phyloP scores from a whole-genome alignment of 805 yeast genomes.

The Saccharomyces jurei region DNA sequence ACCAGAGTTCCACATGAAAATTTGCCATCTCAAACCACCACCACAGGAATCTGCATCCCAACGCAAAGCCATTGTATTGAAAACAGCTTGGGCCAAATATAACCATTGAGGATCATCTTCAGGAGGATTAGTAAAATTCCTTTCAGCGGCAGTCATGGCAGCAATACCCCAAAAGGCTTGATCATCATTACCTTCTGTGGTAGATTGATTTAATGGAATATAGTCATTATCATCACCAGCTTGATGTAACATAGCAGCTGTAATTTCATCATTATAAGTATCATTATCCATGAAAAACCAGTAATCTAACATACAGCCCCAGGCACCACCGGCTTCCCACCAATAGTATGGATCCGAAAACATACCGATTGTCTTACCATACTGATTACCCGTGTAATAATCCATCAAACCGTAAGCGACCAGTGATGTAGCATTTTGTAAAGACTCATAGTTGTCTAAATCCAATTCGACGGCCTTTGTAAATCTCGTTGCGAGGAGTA shows the following conservation, averaged over 20 bases:
- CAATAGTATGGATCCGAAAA: slow-evolving; percentile 87
- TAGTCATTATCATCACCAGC: slow-evolving; percentile 67
- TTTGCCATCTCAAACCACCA: slow-evolving; percentile 96
- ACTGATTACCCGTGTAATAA: slow-evolving; percentile 61
- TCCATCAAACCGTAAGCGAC: slow-evolving; percentile 69
- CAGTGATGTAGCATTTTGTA: slow-evolving; percentile 46
- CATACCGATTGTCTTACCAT: slow-evolving; percentile 81
- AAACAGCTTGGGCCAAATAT: slow-evolving; percentile 77
- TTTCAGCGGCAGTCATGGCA: slow-evolving; percentile 86
- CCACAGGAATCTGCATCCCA: slow-evolving; percentile 73
- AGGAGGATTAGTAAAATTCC: slow-evolving; percentile 70
- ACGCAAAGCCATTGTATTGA: slow-evolving; percentile 80
- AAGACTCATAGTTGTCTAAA: slow-evolving; percentile 23
- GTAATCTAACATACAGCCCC: slow-evolving; percentile 80
- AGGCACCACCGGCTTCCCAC: slow-evolving; percentile 98
- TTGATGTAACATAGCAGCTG: slow-evolving; percentile 62
- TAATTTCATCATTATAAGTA: slow-evolving; percentile 51
- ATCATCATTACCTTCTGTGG: slow-evolving; percentile 96
- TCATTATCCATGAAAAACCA: slow-evolving; percentile 62
- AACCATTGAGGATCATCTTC: slow-evolving; percentile 62
- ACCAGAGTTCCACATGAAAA: slow-evolving; percentile 88
- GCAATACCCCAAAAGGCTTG: slow-evolving; percentile 97
- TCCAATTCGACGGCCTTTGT: slow-evolving; percentile 20
- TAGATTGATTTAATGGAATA: slow-evolving; percentile 79
- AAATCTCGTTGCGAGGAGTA: neutral